phyloP scores from a whole-genome alignment of 371 early-diverging fungal genomes.

The Ecytonucleospora hepatopenaei region DNA sequence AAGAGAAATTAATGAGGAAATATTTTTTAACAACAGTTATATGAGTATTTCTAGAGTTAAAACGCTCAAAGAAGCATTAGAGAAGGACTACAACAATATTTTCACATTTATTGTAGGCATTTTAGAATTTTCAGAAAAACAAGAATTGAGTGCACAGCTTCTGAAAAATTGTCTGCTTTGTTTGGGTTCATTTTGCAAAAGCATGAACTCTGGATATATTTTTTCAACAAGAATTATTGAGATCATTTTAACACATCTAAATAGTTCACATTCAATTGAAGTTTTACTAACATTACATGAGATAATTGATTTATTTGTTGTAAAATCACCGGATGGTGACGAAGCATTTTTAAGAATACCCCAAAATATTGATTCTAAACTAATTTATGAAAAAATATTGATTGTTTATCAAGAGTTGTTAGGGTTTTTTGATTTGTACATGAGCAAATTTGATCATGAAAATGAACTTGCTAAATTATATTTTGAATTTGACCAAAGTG shows the following conservation, averaged over 20 bases:
- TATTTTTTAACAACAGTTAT: conserved; percentile 86
- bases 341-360: neutral
- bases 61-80: conserved; percentile 78
- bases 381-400: conserved; percentile 19
- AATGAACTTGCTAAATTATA: conserved; percentile 21
- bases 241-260: conserved; percentile 46
- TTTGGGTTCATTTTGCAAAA: conserved; percentile 76
- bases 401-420: conserved; percentile 20
- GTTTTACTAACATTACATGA: conserved; percentile 34
- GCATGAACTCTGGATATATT: conserved; percentile 86
- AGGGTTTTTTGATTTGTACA: conserved; percentile 47
- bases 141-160: conserved; percentile 58
- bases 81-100: conserved; percentile 80
- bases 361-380: neutral
- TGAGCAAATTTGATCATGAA: conserved; percentile 40
- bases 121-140: conserved; percentile 61
- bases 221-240: conserved; percentile 81
- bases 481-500: conserved; percentile 24
- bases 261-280: conserved; percentile 30
- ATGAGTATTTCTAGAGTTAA: conserved; percentile 82
- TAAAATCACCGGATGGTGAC: neutral
- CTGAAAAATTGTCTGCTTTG: conserved; percentile 79
- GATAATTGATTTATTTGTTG: conserved; percentile 27
- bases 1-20: conserved; percentile 75
- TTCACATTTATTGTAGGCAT: conserved; percentile 84